Conservation (phyloP, 768 basidiomycete genomes). For the Amanita thiersii region DNA sequence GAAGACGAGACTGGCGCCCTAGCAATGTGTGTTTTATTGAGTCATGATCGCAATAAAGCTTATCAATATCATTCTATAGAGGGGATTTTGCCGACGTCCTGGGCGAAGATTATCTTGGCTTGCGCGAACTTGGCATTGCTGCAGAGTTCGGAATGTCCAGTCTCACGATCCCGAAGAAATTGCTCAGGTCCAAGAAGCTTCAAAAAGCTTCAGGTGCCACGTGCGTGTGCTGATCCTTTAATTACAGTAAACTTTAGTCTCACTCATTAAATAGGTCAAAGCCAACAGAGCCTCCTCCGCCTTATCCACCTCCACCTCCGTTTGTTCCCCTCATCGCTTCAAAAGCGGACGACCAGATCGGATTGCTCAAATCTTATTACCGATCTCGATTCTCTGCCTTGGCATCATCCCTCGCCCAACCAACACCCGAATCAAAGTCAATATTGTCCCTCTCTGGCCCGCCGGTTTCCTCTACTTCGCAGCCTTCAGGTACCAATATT, state of each 20-base stretch:
- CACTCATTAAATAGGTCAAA: slow-evolving; percentile 34
- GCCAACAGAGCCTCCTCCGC: slow-evolving; percentile 68
- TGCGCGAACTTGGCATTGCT: slow-evolving; percentile 83
- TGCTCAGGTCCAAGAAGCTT: slow-evolving; percentile 61
- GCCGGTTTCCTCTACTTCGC: slow-evolving; percentile 1
- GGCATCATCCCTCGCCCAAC: slow-evolving; percentile 15
- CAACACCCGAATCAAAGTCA: slow-evolving; percentile 12
- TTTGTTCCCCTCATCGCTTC: slow-evolving; percentile 64
- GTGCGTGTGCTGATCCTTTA: slow-evolving; percentile 30
- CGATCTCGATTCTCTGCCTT: slow-evolving; percentile 43
- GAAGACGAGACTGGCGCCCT: slow-evolving; percentile 34
- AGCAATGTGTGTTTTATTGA: slow-evolving; percentile 22
- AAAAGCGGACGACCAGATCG: slow-evolving; percentile 74
- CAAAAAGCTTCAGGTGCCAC: slow-evolving; percentile 29
- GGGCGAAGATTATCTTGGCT: slow-evolving; percentile 90
- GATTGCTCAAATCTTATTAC: slow-evolving; percentile 75
- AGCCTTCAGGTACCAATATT: background rate
- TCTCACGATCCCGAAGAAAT: slow-evolving; percentile 67
- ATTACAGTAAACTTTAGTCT: background rate
- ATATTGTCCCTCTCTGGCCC: slow-evolving; percentile 9
- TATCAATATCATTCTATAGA: slow-evolving; percentile 23
- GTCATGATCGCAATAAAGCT: background rate
- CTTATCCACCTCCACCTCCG: slow-evolving; percentile 79
- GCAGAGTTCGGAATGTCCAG: slow-evolving; percentile 74
- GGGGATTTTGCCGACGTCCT: slow-evolving; percentile 84